A percentile compares a stretch with the other conserved stretches of the same genome.
Evolutionary conservation across 2,329 filamentous ascomycete species (phyloP).

Genomic region (Exserohilum turcica): DNA sequence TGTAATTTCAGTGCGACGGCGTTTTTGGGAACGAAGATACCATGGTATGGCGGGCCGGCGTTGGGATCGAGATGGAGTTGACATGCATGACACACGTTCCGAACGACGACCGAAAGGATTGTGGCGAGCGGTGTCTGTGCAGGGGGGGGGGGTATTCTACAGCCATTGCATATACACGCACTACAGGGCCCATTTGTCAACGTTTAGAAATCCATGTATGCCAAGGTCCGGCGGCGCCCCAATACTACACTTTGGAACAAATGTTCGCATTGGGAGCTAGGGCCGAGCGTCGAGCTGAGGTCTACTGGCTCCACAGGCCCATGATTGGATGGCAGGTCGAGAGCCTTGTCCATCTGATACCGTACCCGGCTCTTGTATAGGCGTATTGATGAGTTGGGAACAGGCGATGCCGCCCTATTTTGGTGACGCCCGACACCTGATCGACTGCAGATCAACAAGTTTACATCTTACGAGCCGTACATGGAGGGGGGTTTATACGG

Average conservation of each 20-base stretch:
- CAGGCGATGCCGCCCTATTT: not conserved
- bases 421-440: not conserved
- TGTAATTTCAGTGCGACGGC: not conserved
- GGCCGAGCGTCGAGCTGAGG: not conserved
- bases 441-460: not conserved
- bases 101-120: not conserved
- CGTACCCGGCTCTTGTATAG: not conserved
- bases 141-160: not conserved
- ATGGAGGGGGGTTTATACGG: not conserved
- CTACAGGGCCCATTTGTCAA: not conserved
- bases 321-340: not conserved
- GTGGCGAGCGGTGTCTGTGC: not conserved
- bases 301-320: too few species aligned
- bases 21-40: conserved; percentile 3
- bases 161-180: not conserved
- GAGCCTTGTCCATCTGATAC: not conserved
- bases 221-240: not conserved
- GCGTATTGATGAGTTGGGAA: not conserved
- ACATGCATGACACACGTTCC: not conserved
- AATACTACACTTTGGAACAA: not conserved
- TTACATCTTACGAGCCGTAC: not conserved
- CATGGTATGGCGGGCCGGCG: not conserved
- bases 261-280: not conserved
- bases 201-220: not conserved
- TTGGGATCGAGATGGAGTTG: not conserved